Percentiles rank a stretch among this genome's conserved stretches.
phyloP scores from a whole-genome alignment of 2,329 filamentous ascomycete species.

The Diaporthe batatas region DNA sequence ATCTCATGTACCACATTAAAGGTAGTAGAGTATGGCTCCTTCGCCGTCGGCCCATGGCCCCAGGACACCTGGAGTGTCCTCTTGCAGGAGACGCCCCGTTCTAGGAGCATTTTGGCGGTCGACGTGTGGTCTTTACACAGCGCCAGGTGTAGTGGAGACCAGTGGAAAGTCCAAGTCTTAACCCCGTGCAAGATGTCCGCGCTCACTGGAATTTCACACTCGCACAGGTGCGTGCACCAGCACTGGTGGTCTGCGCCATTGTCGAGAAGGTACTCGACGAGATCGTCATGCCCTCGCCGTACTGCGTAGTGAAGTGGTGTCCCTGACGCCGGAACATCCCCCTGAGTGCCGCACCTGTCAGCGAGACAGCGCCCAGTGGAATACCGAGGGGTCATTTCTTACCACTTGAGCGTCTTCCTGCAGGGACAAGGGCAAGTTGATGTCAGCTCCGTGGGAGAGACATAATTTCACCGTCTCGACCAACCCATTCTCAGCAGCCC shows the following conservation, averaged over 20 bases:
- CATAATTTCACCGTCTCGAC: background rate
- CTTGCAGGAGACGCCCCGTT: background rate
- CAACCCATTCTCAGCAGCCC: background rate
- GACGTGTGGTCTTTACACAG: background rate
- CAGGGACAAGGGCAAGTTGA: background rate
- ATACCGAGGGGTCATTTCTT: background rate
- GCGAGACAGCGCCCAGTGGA: background rate
- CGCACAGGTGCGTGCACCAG: background rate
- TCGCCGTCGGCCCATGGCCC: background rate
- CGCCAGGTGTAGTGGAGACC: background rate
- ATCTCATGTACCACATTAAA: background rate
- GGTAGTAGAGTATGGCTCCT: background rate
- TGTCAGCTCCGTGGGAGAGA: background rate
- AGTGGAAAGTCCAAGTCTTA: background rate
- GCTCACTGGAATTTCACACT: background rate
- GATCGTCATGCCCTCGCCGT: background rate
- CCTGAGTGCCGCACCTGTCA: background rate
- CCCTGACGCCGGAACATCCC: background rate
- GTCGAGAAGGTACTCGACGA: background rate
- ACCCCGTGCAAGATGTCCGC: too few species aligned
- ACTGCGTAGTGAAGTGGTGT: background rate
- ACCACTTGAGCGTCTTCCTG: background rate
- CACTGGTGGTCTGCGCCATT: conserved; percentile 1
- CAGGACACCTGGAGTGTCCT: background rate
- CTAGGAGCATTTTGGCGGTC: background rate